A percentile compares a stretch with the other conserved stretches of the same genome.
Evolutionary conservation across 805 yeast species (phyloP).

Genomic region (Sugiyamaella mastotermitis): DNA sequence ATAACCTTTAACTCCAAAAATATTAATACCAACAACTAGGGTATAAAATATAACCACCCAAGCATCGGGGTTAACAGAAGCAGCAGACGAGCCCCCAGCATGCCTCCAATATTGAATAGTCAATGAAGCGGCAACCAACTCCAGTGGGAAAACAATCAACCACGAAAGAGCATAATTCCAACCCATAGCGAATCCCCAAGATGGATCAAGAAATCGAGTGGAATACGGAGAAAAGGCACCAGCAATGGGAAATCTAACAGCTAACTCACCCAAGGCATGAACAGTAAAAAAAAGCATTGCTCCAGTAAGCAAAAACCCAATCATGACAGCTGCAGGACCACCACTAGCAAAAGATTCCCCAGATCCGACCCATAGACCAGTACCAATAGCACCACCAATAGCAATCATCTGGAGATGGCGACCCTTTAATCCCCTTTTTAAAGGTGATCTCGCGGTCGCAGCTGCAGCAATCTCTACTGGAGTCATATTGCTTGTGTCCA

Average conservation of each 20-base stretch:
- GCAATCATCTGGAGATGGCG: slow-evolving; percentile 56
- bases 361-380: slow-evolving; percentile 55
- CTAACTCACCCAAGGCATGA: slow-evolving; percentile 63
- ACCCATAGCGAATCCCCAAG: slow-evolving; percentile 62
- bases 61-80: slow-evolving; percentile 47
- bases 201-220: slow-evolving; percentile 52
- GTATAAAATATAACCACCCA: slow-evolving; percentile 50
- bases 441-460: slow-evolving; percentile 49
- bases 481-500: slow-evolving; percentile 23
- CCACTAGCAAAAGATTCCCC: slow-evolving; percentile 43
- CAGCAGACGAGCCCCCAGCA: slow-evolving; percentile 40
- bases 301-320: slow-evolving; percentile 57
- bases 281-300: slow-evolving; percentile 59
- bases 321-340: slow-evolving; percentile 52
- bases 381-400: slow-evolving; percentile 80
- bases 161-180: slow-evolving; percentile 62
- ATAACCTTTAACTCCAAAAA: slow-evolving; percentile 47
- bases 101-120: slow-evolving; percentile 54
- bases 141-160: slow-evolving; percentile 57
- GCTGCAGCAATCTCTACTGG: slow-evolving; percentile 33
- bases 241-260: slow-evolving; percentile 53
- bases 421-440: slow-evolving; percentile 37
- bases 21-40: slow-evolving; percentile 39
- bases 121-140: slow-evolving; percentile 52
- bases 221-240: slow-evolving; percentile 57